Evolutionary conservation across 306 rosid species (phyloP).

Genomic region (Abrus pulchellus): DNA sequence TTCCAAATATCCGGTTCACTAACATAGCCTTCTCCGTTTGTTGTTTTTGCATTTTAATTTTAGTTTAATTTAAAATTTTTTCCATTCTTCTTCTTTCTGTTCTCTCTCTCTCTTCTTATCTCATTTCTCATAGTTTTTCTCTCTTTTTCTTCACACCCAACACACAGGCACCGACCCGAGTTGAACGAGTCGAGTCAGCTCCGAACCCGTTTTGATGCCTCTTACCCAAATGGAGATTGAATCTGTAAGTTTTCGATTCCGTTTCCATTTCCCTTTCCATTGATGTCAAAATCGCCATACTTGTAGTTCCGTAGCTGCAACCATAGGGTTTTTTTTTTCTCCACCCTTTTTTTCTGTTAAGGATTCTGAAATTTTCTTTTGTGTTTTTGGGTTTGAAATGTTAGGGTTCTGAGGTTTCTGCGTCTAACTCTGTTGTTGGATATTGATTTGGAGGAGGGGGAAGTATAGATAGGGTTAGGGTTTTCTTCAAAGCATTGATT

Average conservation of each 20-base stretch:
- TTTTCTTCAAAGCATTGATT: conserved; percentile 58
- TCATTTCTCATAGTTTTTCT: conserved; percentile 53
- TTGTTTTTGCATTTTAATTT: too few species aligned
- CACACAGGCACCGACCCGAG: conserved; percentile 61
- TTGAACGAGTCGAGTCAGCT: conserved; percentile 51
- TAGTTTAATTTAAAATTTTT: conserved; percentile 7
- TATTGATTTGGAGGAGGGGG: conserved; percentile 50
- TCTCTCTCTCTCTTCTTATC: conserved; percentile 41
- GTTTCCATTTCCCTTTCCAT: conserved; percentile 55
- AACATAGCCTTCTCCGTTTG: conserved; percentile 43
- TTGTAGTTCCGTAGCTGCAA: conserved; percentile 25
- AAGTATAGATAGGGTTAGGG: conserved; percentile 60
- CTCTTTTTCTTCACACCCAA: conserved; percentile 50
- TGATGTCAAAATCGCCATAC: conserved; percentile 39
- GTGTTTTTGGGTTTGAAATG: conserved; percentile 46
- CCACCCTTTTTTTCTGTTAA: neutral
- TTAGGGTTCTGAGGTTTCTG: conserved; percentile 79
- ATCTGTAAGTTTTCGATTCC: conserved; percentile 63
- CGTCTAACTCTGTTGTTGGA: conserved; percentile 38
- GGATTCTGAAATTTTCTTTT: conserved; percentile 49
- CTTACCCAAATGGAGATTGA: conserved; percentile 47
- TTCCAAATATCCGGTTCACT: conserved; percentile 43
- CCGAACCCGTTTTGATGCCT: conserved; percentile 41
- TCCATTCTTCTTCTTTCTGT: conserved; percentile 33
- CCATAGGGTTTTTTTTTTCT: conserved; percentile 28